Base-by-base conservation (phyloP, 208 protist species). In the Zelonia costaricensis region DNA sequence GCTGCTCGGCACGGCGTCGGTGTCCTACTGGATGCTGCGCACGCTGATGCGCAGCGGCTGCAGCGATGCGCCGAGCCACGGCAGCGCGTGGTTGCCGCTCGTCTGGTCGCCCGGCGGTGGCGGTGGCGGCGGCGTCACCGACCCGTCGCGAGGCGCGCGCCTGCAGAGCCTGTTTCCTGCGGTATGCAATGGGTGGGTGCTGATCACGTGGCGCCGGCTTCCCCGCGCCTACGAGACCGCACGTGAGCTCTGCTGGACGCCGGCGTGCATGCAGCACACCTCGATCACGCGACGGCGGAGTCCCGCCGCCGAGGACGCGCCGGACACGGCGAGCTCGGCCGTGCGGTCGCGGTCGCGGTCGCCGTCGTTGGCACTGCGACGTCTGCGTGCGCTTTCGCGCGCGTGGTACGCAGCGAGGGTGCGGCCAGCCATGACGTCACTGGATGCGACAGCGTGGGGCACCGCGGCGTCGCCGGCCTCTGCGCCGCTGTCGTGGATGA, bases 31-130 rank as follows among this genome's bases (percentile, higher is more conserved):
- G 57, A 46, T 72, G 57, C 57, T 72, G 57, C 66, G 52, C 13
- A 42, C 57, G 1, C 3, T 71, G 13, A 0, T 42, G 3, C 23
- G 45, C 40, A 44, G 36, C 13, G 22, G 20, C 4, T n/a, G 0
- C 36, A 28, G 47, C 33, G 63, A 70, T 16, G n/a, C n/a, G n/a
- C n/a, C n/a, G n/a, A n/a, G n/a, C n/a, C n/a, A n/a, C n/a, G 64
- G 65, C 6, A 39, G 66, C 23, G 42, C 33, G 35, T 72, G 66
- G 66, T 57, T 72, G 44, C 66, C 66, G 27, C 48, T 72, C 30
- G 57, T 72, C 33, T 72, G 66, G 66, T 52, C 18, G 13, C 38
- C 56, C 15, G 18, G 40, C 1, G 22, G n/a, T 1, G 28, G 15
- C 28, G 20, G 15, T 16, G 27, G 4, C 25, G n/a, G 35, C 47